Evolutionary conservation across 2,329 filamentous ascomycete species (phyloP).

Genomic region (Verticillium longisporum): DNA sequence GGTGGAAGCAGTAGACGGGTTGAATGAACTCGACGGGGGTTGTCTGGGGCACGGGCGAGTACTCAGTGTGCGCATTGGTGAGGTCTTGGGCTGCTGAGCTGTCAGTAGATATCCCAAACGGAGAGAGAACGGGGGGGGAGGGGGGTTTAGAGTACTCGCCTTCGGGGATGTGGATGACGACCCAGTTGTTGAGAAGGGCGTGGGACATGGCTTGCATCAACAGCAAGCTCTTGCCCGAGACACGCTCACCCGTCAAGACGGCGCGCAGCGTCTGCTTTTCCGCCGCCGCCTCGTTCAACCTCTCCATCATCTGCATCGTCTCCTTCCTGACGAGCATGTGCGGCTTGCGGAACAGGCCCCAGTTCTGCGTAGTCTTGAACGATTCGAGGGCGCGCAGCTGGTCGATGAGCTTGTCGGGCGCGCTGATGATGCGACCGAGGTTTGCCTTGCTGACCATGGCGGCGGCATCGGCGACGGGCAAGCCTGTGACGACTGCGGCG

Average conservation of each 20-base stretch:
- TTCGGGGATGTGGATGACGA: conserved; percentile 85
- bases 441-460: conserved; percentile 48
- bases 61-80: conserved; percentile 73
- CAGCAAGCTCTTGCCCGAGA: conserved; percentile 81
- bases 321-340: conserved; percentile 72
- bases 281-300: conserved; percentile 49
- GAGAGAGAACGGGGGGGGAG: not conserved
- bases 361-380: conserved; percentile 86
- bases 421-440: conserved; percentile 59
- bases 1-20: conserved; percentile 65
- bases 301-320: conserved; percentile 62
- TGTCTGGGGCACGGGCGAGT: conserved; percentile 59
- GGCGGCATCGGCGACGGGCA: conserved; percentile 52
- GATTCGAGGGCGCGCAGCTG: conserved; percentile 76
- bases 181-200: conserved; percentile 76
- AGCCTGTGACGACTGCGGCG: conserved; percentile 67
- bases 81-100: conserved; percentile 65
- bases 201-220: conserved; percentile 78
- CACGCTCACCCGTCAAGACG: conserved; percentile 66
- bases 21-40: conserved; percentile 63
- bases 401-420: conserved; percentile 68
- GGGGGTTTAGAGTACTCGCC: conserved; percentile 43
- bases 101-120: conserved; percentile 14
- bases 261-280: conserved; percentile 52
- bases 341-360: conserved; percentile 78